Evolutionary conservation across 148 eudicot species (phyloP), one percentile per base, ranked within the genome.

Genomic region (Cornus suecica): DNA sequence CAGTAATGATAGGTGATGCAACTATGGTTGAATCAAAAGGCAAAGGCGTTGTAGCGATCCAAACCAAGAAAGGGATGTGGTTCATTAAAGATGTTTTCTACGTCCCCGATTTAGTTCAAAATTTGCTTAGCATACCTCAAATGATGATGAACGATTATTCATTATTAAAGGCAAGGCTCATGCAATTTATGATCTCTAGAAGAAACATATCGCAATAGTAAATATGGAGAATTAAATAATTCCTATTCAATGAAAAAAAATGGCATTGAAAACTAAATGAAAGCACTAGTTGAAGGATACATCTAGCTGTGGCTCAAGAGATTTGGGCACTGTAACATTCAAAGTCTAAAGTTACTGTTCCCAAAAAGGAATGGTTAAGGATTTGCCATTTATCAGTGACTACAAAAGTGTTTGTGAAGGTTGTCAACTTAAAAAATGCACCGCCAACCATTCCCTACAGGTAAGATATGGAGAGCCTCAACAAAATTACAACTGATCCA

Each of bases 141-240:
- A 26, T 71, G 63, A 71, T 71, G 74, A 56, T 24, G 56, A 48
- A 52, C 27, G 74, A 63, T 24, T 71, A 71, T 28, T 71, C 74
- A 5, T 51, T 71, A 34, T 52, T 51, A 18, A 71, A 48, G 74
- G 64, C 2, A 20, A 25, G 5, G 24, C 64, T 48, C 52, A 37
- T 24, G 18, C 0, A 51, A 52, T 71, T 10, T 48, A 45, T 54
- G 32, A 71, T 52, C 64, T n/a, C 26, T 23, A 71, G 27, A 4
- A 28, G 29, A 71, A 51, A 37, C 34, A 24, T 25, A 27, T 71
- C 25, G 64, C 61, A 15, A 30, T 4, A 24, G 63, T 71, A 0
- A 14, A 25, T 0, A 54, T 71, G 63, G 1, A 71, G 22, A 71
- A 52, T 10, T 48, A 71, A 27, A 24, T 18, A 28, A 48, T 71